These are phyloP conservation scores for Dendrostoma leiphaemia DNA, from an alignment of 2,329 filamentous ascomycete species.

Conservation along the genomic window DNA sequence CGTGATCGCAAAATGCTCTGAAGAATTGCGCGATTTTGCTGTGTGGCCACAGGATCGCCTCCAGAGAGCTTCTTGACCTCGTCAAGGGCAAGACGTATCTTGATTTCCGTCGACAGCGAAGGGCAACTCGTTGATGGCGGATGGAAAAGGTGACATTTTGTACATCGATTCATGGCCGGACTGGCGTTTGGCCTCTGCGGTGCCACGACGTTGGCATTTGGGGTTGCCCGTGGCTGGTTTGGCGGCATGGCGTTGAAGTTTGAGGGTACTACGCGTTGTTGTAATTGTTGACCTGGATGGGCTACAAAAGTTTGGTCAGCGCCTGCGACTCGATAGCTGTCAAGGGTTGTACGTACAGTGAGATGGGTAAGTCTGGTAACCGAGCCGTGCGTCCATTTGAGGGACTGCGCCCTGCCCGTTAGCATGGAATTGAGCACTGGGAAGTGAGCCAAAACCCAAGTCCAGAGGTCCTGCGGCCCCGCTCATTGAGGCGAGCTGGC, in stretches of 20 bases:
- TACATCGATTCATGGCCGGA: constrained; percentile 53
- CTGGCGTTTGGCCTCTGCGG: not conserved
- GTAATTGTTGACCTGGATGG: not conserved
- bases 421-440: not conserved
- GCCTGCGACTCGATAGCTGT: not conserved
- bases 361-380: not conserved
- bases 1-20: constrained; percentile 7
- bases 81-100: constrained; percentile 63
- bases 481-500: not conserved
- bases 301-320: not conserved
- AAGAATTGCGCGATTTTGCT: constrained; percentile 8
- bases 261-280: too few relatives aligned
- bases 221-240: not conserved
- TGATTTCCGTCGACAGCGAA: constrained; percentile 59
- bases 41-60: not conserved
- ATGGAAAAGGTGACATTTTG: constrained; percentile 63
- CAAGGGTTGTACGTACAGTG: not conserved
- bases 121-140: constrained; percentile 57
- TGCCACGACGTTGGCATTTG: not conserved
- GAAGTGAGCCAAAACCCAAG: not conserved
- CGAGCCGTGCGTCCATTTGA: not conserved
- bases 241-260: not conserved
- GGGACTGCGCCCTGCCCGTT: not conserved
- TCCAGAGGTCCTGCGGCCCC: not conserved
- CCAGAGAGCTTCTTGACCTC: constrained; percentile 46